These are phyloP conservation scores for Spathaspora arborariae DNA, from an alignment of 805 yeast species.

Conservation along the genomic window DNA sequence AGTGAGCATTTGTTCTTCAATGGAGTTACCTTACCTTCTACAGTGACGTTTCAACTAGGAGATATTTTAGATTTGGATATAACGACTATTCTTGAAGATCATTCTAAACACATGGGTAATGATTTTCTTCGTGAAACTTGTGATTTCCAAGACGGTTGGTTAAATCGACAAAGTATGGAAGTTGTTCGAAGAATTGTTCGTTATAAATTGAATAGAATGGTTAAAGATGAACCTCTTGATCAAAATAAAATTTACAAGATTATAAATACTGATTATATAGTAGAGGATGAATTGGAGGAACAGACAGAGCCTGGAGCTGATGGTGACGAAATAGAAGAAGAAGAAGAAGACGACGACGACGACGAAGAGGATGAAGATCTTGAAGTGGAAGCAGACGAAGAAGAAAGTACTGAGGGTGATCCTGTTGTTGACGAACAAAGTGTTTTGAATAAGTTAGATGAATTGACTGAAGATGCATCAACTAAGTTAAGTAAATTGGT, in stretches of 20 bases:
- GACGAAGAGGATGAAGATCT: slow-evolving; percentile 22
- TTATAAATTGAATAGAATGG: slow-evolving; percentile 64
- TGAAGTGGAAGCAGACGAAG: slow-evolving; percentile 20
- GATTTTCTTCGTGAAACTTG: slow-evolving; percentile 28
- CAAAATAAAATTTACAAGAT: slow-evolving; percentile 41
- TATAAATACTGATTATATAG: slow-evolving; percentile 31
- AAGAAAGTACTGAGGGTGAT: slow-evolving; percentile 5
- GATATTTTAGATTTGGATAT: slow-evolving; percentile 71
- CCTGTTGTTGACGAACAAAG: slow-evolving; percentile 18
- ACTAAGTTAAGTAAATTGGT: slow-evolving; percentile 24
- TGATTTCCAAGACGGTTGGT: slow-evolving; percentile 80
- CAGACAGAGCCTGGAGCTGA: not conserved
- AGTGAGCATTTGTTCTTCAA: slow-evolving; percentile 55
- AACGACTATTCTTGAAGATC: slow-evolving; percentile 33
- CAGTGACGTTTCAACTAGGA: slow-evolving; percentile 74
- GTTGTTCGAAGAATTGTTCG: slow-evolving; percentile 67
- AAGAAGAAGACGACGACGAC: slow-evolving; percentile 16
- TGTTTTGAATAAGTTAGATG: slow-evolving; percentile 33
- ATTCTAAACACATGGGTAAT: slow-evolving; percentile 26
- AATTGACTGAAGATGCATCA: slow-evolving; percentile 33
- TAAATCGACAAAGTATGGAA: slow-evolving; percentile 54
- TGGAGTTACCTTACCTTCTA: slow-evolving; percentile 65
- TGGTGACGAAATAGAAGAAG: slow-evolving; percentile 6
- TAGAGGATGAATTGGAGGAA: slow-evolving; percentile 12
- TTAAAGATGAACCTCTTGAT: slow-evolving; percentile 47